Base-by-base conservation (phyloP, 176 grass and related monocot genomes). In the Microstegium vimineum region DNA sequence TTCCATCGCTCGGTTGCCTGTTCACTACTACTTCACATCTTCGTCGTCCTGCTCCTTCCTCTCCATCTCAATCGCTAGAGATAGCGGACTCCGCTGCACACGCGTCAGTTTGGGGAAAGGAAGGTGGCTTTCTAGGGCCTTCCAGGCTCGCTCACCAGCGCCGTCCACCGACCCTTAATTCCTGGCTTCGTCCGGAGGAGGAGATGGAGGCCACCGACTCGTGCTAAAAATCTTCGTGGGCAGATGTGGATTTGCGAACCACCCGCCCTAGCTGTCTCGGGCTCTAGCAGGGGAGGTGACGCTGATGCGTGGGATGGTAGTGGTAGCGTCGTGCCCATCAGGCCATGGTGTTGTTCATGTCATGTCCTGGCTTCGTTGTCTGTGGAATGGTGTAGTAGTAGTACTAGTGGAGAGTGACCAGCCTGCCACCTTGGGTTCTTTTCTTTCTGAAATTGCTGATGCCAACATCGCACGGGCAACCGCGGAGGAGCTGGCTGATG, bases 211-310 rank as follows among this genome's bases (percentile, higher is more conserved):
- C 51, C 63, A 62, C 26, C 51, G n/a, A 32, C n/a, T n/a, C n/a
- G 51, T 23, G 66, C 18, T 23, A 35, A 33, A 74, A 75, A 52
- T 43, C 18, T 20, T n/a, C 8, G 8, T 4, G 28, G 9, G 62
- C 20, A 12, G 88, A 86, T 77, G 88, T 71, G 73, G 83, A 86
- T 86, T 86, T 82, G 78, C 66, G 79, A 90, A 41, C 88, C 52
- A 90, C 83, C 78, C 1, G 59, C 62, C 45, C 43, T n/a, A n/a
- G n/a, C n/a, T 82, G 57, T 34, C 41, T 67, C 22, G 37, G 43
- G 54, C 46, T 36, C 76, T 80, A 26, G 22, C 23, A 13, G 9
- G 5, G 57, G 59, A 26, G 26, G 60, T 25, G 60, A 62, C 60
- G 26, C 31, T 37, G 34, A 32, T 26, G 20, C 5, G 22, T 52